Evolutionary conservation across 345 rosid species (phyloP).

Genomic region (Eucalyptus fibrosa): DNA sequence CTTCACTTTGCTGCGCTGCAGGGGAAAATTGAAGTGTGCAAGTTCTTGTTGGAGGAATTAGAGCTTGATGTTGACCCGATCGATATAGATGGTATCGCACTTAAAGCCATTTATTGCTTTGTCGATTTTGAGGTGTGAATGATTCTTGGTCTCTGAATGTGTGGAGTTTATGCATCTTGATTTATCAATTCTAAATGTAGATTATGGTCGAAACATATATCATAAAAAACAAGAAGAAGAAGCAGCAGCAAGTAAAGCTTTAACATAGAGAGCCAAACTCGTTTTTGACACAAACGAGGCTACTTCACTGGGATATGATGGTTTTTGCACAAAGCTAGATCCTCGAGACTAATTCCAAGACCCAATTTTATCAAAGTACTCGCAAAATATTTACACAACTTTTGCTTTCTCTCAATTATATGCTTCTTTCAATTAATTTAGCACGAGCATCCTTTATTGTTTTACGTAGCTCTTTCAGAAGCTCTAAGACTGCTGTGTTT

Average conservation of each 20-base stretch:
- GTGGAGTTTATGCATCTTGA: background rate
- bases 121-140: background rate
- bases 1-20: conserved; percentile 83
- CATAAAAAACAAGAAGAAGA: background rate
- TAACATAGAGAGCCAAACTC: background rate
- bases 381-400: background rate
- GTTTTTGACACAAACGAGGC: background rate
- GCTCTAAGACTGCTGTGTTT: background rate
- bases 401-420: background rate
- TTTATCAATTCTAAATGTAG: background rate
- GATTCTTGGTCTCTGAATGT: background rate
- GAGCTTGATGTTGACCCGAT: conserved; percentile 45
- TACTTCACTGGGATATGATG: background rate
- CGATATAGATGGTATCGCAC: conserved; percentile 59
- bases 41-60: conserved; percentile 65
- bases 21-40: conserved; percentile 67
- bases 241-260: background rate
- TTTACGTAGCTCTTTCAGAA: background rate
- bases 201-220: background rate
- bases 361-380: background rate
- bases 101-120: background rate
- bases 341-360: background rate
- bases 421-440: background rate
- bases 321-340: background rate
- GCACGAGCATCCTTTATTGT: background rate